Evolutionary conservation across 371 early-diverging fungal species (phyloP), one percentile per base, ranked within the genome.

Genomic region (Actinomortierella wolfii): DNA sequence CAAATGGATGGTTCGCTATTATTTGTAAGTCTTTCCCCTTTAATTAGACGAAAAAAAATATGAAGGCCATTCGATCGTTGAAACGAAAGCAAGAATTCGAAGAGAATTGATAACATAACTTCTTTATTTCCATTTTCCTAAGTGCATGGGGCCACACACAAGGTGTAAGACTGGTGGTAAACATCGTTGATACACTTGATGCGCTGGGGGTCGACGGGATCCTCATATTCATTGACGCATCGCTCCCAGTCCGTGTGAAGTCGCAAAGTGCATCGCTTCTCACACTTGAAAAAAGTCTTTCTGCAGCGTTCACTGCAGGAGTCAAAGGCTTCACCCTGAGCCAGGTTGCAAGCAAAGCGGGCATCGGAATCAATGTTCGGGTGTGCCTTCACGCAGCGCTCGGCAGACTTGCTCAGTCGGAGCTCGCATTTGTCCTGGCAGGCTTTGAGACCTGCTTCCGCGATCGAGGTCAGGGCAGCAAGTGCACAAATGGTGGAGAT

Each of bases 161-260:
- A 11, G 34, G 4, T 34, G 34, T 34, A 34, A 4, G 34, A 34
- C 34, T 34, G 4, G 34, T 34, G 34, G 2, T 20, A 11, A 20
- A 57, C 58, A 26, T 57, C 58, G 25, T 57, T 49, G 42, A 50
- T 51, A 43, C 58, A 57, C 28, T 48, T 42, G 18, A 54, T 54
- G 25, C 55, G 55, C 18, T 54, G 26, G 45, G 55, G 45, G 26
- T 44, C 55, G 9, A 9, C 45, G n/a, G 50, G 50, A n/a, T 50
- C 34, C 20, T 18, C 45, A 25, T 48, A 26, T 8, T 28, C 25
- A 42, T 21, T 25, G 45, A 57, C 41, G 24, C 58, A 51, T 15
- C 42, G 20, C 28, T 51, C 50, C 58, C 53, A 57, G 50, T 41
- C 14, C 8, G 43, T 23, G 26, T 41, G 21, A 26, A 28, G 25